Evolutionary conservation across 1,284 basidiomycete genomes (phyloP).

Genomic region (Microbotryum lychnidis-dioicae): DNA sequence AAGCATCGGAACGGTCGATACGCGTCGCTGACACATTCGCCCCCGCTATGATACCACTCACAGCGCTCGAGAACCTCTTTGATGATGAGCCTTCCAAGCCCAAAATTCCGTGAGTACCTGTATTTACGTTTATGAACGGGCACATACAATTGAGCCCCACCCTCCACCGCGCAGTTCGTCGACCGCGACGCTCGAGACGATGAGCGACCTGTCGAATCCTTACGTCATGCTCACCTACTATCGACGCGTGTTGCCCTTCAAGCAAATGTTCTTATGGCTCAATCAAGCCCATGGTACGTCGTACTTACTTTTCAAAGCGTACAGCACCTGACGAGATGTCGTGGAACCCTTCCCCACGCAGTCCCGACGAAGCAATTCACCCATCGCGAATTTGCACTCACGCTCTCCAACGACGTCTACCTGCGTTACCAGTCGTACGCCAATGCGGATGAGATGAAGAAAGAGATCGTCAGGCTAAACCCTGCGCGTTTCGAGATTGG

Average conservation of each 20-base stretch:
- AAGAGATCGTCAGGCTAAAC: conserved; percentile 70
- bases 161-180: background rate
- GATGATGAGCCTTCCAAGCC: conserved; percentile 10
- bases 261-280: conserved; percentile 86
- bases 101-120: background rate
- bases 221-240: conserved; percentile 83
- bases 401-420: conserved; percentile 82
- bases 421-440: conserved; percentile 90
- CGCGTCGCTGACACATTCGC: background rate
- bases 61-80: conserved; percentile 29
- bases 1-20: background rate
- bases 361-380: conserved; percentile 62
- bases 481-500: conserved; percentile 96
- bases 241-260: conserved; percentile 85
- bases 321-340: background rate
- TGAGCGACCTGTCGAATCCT: conserved; percentile 46
- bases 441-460: conserved; percentile 80
- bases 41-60: background rate
- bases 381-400: conserved; percentile 95
- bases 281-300: conserved; percentile 67
- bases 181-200: conserved; percentile 4
- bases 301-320: background rate
- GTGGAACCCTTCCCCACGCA: conserved; percentile 22
- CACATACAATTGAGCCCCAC: background rate
- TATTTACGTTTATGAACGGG: too few species aligned